A percentile compares a stretch with the other conserved stretches of the same genome.
phyloP scores from a whole-genome alignment of 2,329 filamentous ascomycete genomes.

The Chaetomium olivaceum region DNA sequence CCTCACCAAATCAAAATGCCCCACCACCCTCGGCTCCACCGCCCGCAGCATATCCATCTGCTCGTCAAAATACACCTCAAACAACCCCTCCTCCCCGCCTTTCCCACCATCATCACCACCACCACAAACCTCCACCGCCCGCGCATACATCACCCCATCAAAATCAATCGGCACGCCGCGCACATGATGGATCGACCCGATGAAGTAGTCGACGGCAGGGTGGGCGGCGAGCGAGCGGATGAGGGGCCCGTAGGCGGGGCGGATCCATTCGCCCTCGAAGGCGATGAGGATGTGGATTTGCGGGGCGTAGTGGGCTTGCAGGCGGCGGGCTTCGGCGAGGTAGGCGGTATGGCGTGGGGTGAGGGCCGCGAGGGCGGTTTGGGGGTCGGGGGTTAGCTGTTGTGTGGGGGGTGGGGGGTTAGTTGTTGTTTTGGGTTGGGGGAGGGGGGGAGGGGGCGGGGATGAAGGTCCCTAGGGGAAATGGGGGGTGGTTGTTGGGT shows the following conservation, averaged over 20 bases:
- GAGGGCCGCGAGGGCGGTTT: constrained; percentile 51
- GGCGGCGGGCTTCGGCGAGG: constrained; percentile 70
- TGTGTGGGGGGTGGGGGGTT: constrained; percentile 48
- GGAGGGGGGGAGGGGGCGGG: background rate
- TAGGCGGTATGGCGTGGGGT: constrained; percentile 67
- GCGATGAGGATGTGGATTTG: constrained; percentile 81
- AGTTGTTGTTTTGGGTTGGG: constrained; percentile 37
- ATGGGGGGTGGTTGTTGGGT: too few species aligned
- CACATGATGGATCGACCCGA: constrained; percentile 91
- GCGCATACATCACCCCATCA: constrained; percentile 65
- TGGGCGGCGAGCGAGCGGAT: constrained; percentile 60
- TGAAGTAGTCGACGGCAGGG: constrained; percentile 79
- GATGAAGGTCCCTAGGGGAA: background rate
- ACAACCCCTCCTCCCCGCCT: constrained; percentile 66
- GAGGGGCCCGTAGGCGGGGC: constrained; percentile 56
- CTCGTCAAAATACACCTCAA: constrained; percentile 82
- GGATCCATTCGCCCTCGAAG: constrained; percentile 93
- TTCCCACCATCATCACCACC: constrained; percentile 35
- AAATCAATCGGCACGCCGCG: constrained; percentile 88
- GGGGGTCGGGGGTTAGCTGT: constrained; percentile 53
- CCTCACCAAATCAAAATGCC: constrained; percentile 91
- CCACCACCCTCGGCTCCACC: constrained; percentile 75
- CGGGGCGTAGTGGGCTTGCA: constrained; percentile 68
- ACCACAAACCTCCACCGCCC: constrained; percentile 46
- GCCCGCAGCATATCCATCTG: constrained; percentile 78